These are phyloP conservation scores for Dryadomyces quercus-mongolicae DNA, from an alignment of 2,329 filamentous ascomycete genomes.

Conservation along the genomic window DNA sequence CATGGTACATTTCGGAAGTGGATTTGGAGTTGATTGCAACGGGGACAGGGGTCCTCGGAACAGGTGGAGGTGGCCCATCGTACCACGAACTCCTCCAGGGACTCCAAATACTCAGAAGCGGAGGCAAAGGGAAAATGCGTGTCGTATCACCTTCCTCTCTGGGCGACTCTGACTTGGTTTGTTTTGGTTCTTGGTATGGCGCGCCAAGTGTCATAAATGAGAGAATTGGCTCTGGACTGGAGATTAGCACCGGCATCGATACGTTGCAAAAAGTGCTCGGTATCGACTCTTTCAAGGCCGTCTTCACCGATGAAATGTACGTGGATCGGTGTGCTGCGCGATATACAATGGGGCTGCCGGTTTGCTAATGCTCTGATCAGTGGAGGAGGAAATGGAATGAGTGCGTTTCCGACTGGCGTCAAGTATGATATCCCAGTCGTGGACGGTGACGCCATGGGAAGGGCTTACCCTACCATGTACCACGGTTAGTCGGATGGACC, in stretches of 20 bases:
- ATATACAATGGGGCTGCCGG: no score
- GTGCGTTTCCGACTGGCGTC: constrained; percentile 15
- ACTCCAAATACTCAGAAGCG: constrained; percentile 34
- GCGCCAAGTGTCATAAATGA: constrained; percentile 28
- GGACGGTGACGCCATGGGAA: constrained; percentile 44
- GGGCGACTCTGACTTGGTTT: constrained; percentile 35
- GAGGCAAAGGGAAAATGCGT: constrained; percentile 28
- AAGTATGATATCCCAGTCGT: constrained; percentile 38
- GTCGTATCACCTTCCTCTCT: constrained; percentile 39
- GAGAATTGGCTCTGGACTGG: constrained; percentile 22
- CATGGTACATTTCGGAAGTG: constrained; percentile 47
- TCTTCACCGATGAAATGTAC: constrained; percentile 26
- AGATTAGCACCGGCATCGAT: constrained; percentile 24
- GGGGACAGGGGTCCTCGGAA: constrained; percentile 49
- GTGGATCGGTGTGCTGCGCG: no score
- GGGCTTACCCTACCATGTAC: constrained; percentile 39
- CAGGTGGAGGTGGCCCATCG: constrained; percentile 45
- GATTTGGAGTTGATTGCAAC: constrained; percentile 44
- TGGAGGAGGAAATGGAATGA: constrained; percentile 21
- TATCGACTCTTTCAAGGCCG: constrained; percentile 19
- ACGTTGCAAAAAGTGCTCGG: constrained; percentile 21
- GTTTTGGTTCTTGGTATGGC: constrained; percentile 34
- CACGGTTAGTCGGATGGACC: constrained; percentile 15
- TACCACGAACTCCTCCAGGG: constrained; percentile 38
- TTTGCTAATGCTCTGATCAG: constrained; percentile 10